Conservation (phyloP, 2,329 filamentous ascomycete species). For the Podosphaera fusca region DNA sequence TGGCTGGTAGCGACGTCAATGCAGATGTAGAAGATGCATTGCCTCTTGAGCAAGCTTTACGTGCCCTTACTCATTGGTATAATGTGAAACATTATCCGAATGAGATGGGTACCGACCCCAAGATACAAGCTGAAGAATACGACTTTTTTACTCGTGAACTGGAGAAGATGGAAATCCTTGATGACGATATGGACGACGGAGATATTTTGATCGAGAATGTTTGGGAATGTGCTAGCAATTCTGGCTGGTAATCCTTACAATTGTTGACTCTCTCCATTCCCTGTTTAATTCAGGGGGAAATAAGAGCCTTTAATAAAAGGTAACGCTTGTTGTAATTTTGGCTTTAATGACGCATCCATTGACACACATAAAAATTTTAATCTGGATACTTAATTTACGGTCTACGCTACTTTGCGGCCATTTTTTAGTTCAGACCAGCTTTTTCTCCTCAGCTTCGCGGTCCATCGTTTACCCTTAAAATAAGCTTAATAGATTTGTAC, state of each 20-base stretch:
- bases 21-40: slow-evolving; percentile 82
- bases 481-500: too few relatives aligned
- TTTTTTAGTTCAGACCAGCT: too few relatives aligned
- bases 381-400: too few relatives aligned
- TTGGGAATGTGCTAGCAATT: slow-evolving; percentile 11
- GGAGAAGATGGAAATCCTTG: slow-evolving; percentile 37
- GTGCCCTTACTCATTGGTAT: slow-evolving; percentile 84
- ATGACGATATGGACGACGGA: slow-evolving; percentile 18
- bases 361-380: too few relatives aligned
- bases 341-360: too few relatives aligned
- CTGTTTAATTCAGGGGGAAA: too few relatives aligned
- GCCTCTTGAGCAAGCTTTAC: slow-evolving; percentile 72
- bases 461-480: too few relatives aligned
- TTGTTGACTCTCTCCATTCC: not conserved
- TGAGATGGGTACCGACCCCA: slow-evolving; percentile 33
- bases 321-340: too few relatives aligned
- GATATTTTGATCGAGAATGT: slow-evolving; percentile 13
- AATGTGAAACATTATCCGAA: slow-evolving; percentile 68
- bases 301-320: too few relatives aligned
- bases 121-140: slow-evolving; percentile 44
- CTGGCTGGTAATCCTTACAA: slow-evolving; percentile 1
- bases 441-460: too few relatives aligned
- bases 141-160: slow-evolving; percentile 63
- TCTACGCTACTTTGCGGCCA: too few relatives aligned
- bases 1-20: slow-evolving; percentile 75